These are phyloP conservation scores for Globisporangium acanthophoron DNA, from an alignment of 352 stramenopile species.

Conservation along the genomic window DNA sequence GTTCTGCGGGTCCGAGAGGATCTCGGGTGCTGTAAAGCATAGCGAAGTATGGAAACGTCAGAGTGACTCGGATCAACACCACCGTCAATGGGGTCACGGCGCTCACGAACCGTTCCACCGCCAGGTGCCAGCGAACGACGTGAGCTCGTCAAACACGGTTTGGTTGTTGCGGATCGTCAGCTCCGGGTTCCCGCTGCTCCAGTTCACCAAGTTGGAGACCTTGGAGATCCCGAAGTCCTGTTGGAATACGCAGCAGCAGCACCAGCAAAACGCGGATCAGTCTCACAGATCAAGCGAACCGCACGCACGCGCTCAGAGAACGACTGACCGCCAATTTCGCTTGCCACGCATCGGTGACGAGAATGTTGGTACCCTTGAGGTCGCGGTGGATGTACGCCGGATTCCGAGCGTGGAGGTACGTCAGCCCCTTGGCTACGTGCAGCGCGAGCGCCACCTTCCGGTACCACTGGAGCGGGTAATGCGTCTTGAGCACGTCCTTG, in stretches of 20 bases:
- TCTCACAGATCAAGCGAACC: background rate
- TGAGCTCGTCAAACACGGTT: constrained; percentile 22
- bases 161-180: constrained; percentile 17
- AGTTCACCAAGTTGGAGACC: constrained; percentile 49
- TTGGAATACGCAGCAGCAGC: background rate
- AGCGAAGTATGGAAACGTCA: background rate
- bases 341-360: constrained; percentile 73
- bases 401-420: constrained; percentile 68
- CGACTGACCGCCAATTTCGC: constrained; percentile 47
- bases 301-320: background rate
- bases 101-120: constrained; percentile 42
- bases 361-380: constrained; percentile 67
- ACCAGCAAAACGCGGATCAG: background rate
- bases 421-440: constrained; percentile 60
- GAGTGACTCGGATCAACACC: background rate
- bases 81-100: background rate
- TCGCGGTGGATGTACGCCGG: constrained; percentile 71
- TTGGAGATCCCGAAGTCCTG: constrained; percentile 70
- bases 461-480: constrained; percentile 53
- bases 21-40: constrained; percentile 36
- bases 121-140: constrained; percentile 63
- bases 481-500: constrained; percentile 50
- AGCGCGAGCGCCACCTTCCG: constrained; percentile 63
- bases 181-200: constrained; percentile 26
- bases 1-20: constrained; percentile 61